Conservation (phyloP, 352 stramenopile genomes). For the Globisporangium nunn region DNA sequence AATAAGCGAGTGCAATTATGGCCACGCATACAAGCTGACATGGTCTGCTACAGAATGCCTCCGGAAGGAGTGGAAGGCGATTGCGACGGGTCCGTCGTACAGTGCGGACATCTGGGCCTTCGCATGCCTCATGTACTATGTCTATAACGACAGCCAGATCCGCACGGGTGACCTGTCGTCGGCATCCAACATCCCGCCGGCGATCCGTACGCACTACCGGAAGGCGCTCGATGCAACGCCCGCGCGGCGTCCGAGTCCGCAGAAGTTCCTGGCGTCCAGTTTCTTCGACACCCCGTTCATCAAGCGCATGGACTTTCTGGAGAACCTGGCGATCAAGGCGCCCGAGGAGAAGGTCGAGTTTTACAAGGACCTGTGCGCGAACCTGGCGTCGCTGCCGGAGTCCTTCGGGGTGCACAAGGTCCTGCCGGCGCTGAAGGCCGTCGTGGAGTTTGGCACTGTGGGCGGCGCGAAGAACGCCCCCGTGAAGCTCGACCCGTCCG, state of each 20-base stretch:
- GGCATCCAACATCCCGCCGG: conserved; percentile 58
- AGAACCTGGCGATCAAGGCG: conserved; percentile 91
- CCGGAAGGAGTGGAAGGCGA: conserved; percentile 68
- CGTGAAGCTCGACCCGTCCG: conserved; percentile 76
- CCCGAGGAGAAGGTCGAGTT: conserved; percentile 92
- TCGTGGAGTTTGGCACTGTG: conserved; percentile 72
- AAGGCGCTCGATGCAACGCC: conserved; percentile 77
- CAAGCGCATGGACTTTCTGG: conserved; percentile 90
- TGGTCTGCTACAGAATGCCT: conserved; percentile 44
- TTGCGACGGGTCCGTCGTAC: conserved; percentile 45
- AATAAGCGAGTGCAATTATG: too few relatives aligned
- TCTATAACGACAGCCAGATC: conserved; percentile 72
- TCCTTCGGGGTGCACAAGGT: conserved; percentile 85
- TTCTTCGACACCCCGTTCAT: conserved; percentile 92
- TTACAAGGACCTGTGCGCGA: conserved; percentile 89
- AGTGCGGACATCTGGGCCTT: conserved; percentile 73
- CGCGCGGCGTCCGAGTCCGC: conserved; percentile 60
- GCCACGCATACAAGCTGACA: conserved; percentile 9
- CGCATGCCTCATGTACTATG: conserved; percentile 67
- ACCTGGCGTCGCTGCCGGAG: conserved; percentile 54
- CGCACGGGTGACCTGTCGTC: conserved; percentile 43
- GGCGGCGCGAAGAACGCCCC: conserved; percentile 47
- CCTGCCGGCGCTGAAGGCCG: conserved; percentile 69
- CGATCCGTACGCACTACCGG: conserved; percentile 60
- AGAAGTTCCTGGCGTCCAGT: conserved; percentile 85